Percentiles rank a stretch among this genome's conserved stretches.
Conservation (phyloP, 441 rosid genomes). For the Flueggea neowawraea region DNA sequence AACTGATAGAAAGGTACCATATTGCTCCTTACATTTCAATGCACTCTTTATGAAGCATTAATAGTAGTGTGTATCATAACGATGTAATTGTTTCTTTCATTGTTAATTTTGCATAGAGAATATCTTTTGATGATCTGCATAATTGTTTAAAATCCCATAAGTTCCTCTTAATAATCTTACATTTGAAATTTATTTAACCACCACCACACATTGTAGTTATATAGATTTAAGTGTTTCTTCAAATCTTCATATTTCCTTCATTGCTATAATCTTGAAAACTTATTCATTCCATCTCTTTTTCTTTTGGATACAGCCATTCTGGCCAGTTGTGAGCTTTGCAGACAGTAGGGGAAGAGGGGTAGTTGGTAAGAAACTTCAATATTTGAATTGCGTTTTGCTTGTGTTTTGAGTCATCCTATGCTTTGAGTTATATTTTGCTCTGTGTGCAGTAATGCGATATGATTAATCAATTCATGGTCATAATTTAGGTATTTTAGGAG, state of each 20-base stretch:
- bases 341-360: conserved; percentile 84
- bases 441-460: conserved; percentile 10
- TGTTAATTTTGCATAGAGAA: too few relatives aligned
- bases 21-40: too few relatives aligned
- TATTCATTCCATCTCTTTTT: conserved; percentile 9
- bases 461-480: conserved; percentile 2
- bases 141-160: too few relatives aligned
- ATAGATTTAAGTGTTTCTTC: too few relatives aligned
- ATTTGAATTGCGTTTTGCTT: background rate
- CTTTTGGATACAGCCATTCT: conserved; percentile 70
- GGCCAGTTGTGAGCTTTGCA: conserved; percentile 62
- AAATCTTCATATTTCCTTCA: background rate
- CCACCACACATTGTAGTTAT: too few relatives aligned
- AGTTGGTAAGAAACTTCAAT: conserved; percentile 60
- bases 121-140: too few relatives aligned
- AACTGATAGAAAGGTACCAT: too few relatives aligned
- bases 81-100: too few relatives aligned
- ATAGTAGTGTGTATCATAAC: too few relatives aligned
- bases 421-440: background rate
- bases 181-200: too few relatives aligned
- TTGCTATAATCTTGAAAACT: background rate
- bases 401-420: background rate
- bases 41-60: too few relatives aligned
- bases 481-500: conserved; percentile 82
- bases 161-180: too few relatives aligned